Base-by-base conservation (phyloP, 805 yeast species). In the Ogataea pini region DNA sequence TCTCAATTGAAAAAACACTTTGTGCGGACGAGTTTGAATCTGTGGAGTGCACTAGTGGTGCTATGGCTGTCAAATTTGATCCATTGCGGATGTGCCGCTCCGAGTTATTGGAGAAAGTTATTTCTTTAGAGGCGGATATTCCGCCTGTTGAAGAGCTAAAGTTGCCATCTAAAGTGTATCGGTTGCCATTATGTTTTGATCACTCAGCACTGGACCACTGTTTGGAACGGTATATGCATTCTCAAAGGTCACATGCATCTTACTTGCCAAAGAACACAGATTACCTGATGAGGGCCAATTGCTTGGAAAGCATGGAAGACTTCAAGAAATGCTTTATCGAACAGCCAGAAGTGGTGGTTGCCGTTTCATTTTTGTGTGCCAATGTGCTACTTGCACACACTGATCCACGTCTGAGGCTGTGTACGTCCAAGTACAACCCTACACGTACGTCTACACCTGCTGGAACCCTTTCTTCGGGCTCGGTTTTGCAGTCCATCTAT, bases 361-460 rank as follows among this genome's bases (percentile, higher is more conserved):
- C 92, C 41, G 98, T 98, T 65, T 98, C 94, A 69, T 98, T 94
- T 24, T 90, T 91, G 71, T 77, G 94, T 57, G 98, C 98, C 43
- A 97, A 98, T 2, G 98, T 98, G 27, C 90, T 97, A 74, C 97
- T 98, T 4, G 96, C 91, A 55, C 97, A 98, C 33, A 79, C 92
- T 57, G 98, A 94, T 67, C 99, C 99, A 49, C 83, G 97, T 60
- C 96, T 90, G 59, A 79, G 97, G 60, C 76, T 90, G 47, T 72
- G 90, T 45, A 98, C 98, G 36, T 80, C 96, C 22, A 92, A 92
- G 71, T 94, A 92, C 72, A 92, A 92, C 66, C 99, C 99, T 32
- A 87, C 96, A 8, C 80, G 99, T 73, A 89, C 97, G 1, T 91
- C 78, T 72, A 92, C 99, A 1, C 96, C 97, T 37, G 88, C 89